A percentile compares a stretch with the other conserved stretches of the same genome.
phyloP scores from a whole-genome alignment of 768 basidiomycete genomes.

The Pleurotus tuber-regium region DNA sequence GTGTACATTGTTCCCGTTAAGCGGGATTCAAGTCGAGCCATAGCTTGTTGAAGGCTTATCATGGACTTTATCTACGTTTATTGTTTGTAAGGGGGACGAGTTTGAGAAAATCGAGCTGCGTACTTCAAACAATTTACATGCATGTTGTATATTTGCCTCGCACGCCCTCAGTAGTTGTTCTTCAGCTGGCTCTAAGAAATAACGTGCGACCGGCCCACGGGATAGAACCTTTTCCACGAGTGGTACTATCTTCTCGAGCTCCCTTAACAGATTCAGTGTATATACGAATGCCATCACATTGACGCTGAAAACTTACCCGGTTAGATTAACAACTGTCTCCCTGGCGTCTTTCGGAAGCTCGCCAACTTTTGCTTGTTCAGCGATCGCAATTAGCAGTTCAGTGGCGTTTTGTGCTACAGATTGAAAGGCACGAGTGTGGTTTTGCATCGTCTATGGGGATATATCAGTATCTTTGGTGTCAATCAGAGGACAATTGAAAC shows the following conservation, averaged over 20 bases:
- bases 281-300: too few relatives aligned
- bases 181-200: slow-evolving; percentile 8
- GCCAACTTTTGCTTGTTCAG: background rate
- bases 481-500: background rate
- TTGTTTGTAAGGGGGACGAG: background rate
- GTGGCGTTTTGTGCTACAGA: background rate
- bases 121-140: slow-evolving; percentile 4
- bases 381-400: background rate
- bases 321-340: background rate
- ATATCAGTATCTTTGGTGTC: background rate
- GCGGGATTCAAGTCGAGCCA: background rate
- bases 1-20: background rate
- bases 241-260: background rate
- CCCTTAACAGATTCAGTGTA: too few relatives aligned
- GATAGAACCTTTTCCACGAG: background rate
- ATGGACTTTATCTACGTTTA: background rate
- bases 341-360: background rate
- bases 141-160: slow-evolving; percentile 4
- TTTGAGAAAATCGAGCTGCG: background rate
- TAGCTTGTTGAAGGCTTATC: background rate
- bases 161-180: background rate
- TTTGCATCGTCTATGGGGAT: background rate
- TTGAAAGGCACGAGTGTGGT: background rate
- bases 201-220: background rate
- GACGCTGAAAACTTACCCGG: background rate